Evolutionary conservation across 306 rosid genomes (phyloP), one percentile per base, ranked within the genome.

Genomic region (Geum urbanum): DNA sequence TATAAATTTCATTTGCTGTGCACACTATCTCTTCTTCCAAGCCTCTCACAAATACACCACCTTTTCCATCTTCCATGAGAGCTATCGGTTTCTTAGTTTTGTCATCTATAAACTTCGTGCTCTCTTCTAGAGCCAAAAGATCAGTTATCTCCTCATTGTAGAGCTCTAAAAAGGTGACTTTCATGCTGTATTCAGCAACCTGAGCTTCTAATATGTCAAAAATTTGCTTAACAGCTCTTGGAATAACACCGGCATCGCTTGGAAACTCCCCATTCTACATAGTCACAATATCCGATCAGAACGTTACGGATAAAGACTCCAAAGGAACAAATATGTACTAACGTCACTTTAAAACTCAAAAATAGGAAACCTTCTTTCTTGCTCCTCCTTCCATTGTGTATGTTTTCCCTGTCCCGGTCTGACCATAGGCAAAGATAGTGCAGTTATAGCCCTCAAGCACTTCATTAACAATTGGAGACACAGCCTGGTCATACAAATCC

Each of bases 351-450:
- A 44, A 20, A 62, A 44, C 12, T 44, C 32, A 7, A 47, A 74
- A 59, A 71, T 19, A 48, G 48, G 8, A 32, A 50, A 91, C 99
- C 99, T 91, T 95, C 83, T 95, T 95, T 76, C 91, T 83, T 44
- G 96, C 96, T 60, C 99, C 99, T 77, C 99, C 99, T 84, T 95
- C 99, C 99, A 94, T 91, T 24, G 99, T 94, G 67, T 94, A 94
- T 66, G 99, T 94, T 74, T 94, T 94, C 68, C 99, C 99, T 0
- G 99, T 95, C 69, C 99, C 99, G 3, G 99, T 95, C 77, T 95
- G 99, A 55, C 99, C 99, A 79, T 95, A 89, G 7, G 99, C 99
- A 54, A 95, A 95, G 72, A 95, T 95, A 56, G 99, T 95, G 69
- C 99, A 95, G 77, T 95, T 95, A 77, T 95, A 95, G 10, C 99